phyloP scores from a whole-genome alignment of 306 rosid species.

The Citrullus colocynthis region DNA sequence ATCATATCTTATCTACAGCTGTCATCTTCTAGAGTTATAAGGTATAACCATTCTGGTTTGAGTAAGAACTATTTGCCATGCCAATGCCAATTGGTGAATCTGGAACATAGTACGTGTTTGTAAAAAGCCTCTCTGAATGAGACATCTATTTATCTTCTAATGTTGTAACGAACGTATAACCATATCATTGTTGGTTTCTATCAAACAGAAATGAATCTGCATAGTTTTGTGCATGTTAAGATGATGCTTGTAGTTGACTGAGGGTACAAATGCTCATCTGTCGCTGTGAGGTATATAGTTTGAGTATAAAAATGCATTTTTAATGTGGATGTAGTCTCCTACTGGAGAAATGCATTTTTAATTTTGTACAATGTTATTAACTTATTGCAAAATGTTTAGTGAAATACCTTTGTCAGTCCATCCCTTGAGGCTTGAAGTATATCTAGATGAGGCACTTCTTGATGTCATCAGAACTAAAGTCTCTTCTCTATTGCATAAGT shows the following conservation, averaged over 20 bases:
- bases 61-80: background rate
- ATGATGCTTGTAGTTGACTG: background rate
- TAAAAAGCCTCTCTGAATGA: background rate
- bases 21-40: background rate
- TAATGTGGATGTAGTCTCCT: background rate
- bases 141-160: background rate
- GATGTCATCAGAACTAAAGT: background rate
- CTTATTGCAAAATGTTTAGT: background rate
- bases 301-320: background rate
- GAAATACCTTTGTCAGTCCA: background rate
- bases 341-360: background rate
- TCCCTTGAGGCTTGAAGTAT: background rate
- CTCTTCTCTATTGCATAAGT: background rate
- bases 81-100: background rate
- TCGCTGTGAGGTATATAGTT: background rate
- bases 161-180: background rate
- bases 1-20: background rate
- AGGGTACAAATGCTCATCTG: background rate
- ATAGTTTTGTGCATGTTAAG: background rate
- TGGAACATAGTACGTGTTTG: background rate
- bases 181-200: background rate
- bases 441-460: background rate
- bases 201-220: background rate
- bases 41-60: background rate
- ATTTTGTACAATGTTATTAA: background rate